These are phyloP conservation scores for Draba incana DNA, from an alignment of 345 rosid genomes.

Conservation along the genomic window DNA sequence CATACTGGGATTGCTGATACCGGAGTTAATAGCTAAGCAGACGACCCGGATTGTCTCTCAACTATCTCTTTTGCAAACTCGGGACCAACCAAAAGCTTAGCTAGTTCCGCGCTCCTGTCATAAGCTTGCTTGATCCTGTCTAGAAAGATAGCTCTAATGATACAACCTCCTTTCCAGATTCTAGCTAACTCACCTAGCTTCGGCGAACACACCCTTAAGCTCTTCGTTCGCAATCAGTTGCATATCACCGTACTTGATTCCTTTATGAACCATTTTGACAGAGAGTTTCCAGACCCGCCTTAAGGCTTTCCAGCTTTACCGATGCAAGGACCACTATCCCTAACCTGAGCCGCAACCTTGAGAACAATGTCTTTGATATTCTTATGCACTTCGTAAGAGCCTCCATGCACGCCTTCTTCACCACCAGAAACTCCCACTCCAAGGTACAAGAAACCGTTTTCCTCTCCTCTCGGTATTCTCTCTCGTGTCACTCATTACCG, in stretches of 20 bases:
- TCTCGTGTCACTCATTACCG: constrained; percentile 97
- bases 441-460: constrained; percentile 76
- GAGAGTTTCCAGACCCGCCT: constrained; percentile 96
- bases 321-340: constrained; percentile 88
- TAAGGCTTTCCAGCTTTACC: too few relatives aligned
- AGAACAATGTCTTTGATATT: constrained; percentile 86
- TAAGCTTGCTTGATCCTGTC: constrained; percentile 98
- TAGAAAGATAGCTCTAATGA: constrained; percentile 86
- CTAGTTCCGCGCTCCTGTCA: constrained; percentile 80
- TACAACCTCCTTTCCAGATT: constrained; percentile 99
- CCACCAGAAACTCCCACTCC: constrained; percentile 99
- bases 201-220: constrained; percentile 61
- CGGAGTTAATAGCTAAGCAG: constrained; percentile 81
- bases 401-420: constrained; percentile 99
- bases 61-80: constrained; percentile 94
- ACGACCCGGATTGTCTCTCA: constrained; percentile 88
- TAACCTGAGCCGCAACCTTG: constrained; percentile 95
- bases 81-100: constrained; percentile 90
- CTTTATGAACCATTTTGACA: constrained; percentile 96
- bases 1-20: constrained; percentile 94
- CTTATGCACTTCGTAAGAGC: constrained; percentile 83
- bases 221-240: constrained; percentile 93
- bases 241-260: constrained; percentile 97
- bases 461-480: constrained; percentile 96
- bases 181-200: constrained; percentile 94